phyloP scores from a whole-genome alignment of 2,329 filamentous ascomycete species.

The Penicillium sumatraense region DNA sequence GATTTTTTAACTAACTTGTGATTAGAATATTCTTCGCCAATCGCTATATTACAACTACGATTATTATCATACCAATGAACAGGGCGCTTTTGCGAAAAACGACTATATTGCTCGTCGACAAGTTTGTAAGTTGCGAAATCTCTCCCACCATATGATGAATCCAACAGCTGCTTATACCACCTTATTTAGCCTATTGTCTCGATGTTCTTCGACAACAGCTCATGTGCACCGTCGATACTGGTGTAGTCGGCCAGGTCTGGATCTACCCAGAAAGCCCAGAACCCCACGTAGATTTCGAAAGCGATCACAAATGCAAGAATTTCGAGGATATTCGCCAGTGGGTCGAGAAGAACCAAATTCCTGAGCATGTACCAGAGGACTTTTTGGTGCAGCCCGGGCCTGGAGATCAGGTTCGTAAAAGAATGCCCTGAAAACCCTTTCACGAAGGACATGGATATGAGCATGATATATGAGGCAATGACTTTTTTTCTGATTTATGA shows the following conservation, averaged over 20 bases:
- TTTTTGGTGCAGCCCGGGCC: constrained; percentile 47
- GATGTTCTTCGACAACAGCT: constrained; percentile 66
- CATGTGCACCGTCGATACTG: constrained; percentile 66
- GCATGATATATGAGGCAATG: not conserved
- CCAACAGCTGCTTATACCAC: not conserved
- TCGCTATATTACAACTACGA: constrained; percentile 63
- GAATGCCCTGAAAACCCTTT: constrained; percentile 21
- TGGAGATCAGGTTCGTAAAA: constrained; percentile 25
- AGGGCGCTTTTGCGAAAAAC: constrained; percentile 61
- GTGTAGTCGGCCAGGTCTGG: constrained; percentile 66
- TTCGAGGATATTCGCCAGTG: constrained; percentile 59
- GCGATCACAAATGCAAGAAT: constrained; percentile 62
- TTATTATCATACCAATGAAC: constrained; percentile 57
- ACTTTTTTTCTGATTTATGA: not conserved
- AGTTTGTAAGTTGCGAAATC: constrained; percentile 53
- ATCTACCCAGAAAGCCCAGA: constrained; percentile 49
- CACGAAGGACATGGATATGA: not conserved
- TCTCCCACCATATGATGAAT: not conserved
- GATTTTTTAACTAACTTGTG: not conserved
- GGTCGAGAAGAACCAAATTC: constrained; percentile 58
- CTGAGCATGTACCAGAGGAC: constrained; percentile 46
- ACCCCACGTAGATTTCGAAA: constrained; percentile 67
- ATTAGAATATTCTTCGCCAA: constrained; percentile 63
- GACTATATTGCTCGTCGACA: constrained; percentile 61
- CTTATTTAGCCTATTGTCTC: constrained; percentile 58